Percentiles rank a stretch among this genome's conserved stretches.
These are phyloP conservation scores for Protomyces gravidus DNA, from an alignment of 1,139 yeast species.

Conservation along the genomic window DNA sequence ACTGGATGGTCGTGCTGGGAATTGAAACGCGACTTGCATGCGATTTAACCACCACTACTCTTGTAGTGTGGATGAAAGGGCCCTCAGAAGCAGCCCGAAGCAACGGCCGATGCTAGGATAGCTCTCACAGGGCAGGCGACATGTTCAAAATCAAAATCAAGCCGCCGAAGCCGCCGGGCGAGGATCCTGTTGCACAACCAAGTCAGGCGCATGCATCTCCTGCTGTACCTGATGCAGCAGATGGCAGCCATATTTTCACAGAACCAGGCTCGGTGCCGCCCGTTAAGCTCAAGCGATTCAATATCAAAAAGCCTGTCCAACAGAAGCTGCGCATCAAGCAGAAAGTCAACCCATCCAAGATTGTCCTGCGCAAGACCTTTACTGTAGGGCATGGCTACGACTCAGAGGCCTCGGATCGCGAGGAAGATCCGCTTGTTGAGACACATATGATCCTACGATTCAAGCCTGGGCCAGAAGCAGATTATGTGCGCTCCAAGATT, in stretches of 20 bases:
- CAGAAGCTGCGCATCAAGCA: constrained; percentile 14
- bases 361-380: constrained; percentile 39
- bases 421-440: constrained; percentile 88
- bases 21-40: no score
- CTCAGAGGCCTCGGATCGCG: constrained; percentile 93
- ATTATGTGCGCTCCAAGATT: constrained; percentile 44
- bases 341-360: constrained; percentile 12
- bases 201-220: no score
- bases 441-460: constrained; percentile 79
- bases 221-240: no score
- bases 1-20: no score
- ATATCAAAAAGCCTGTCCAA: constrained; percentile 23
- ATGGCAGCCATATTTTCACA: no score
- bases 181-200: neutral
- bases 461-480: constrained; percentile 72
- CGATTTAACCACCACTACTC: no score
- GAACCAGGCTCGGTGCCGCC: neutral
- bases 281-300: constrained; percentile 4
- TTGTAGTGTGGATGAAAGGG: no score
- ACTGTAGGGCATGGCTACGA: constrained; percentile 95
- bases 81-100: no score
- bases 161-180: constrained; percentile 7
- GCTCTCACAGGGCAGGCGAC: no score
- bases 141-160: constrained; percentile 24
- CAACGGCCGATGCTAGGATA: no score